These are phyloP conservation scores for Metschnikowia hibisci DNA, from an alignment of 805 yeast species.

Conservation along the genomic window DNA sequence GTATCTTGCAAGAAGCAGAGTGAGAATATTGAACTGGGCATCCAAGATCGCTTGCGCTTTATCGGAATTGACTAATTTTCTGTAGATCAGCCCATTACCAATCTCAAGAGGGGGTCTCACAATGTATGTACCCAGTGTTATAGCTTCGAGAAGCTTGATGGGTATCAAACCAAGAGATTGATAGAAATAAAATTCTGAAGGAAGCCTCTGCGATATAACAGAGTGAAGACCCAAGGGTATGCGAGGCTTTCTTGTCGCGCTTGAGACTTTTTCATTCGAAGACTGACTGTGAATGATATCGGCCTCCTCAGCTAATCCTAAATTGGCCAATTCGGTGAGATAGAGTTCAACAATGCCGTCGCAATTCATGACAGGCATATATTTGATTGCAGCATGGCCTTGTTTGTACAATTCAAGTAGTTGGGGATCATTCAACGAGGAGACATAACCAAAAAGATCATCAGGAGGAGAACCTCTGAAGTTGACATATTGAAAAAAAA, in stretches of 20 bases:
- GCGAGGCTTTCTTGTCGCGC: constrained; percentile 16
- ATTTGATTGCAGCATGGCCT: constrained; percentile 66
- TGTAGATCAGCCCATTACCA: constrained; percentile 55
- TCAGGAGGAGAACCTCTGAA: constrained; percentile 23
- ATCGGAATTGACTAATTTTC: constrained; percentile 45
- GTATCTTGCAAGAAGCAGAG: constrained; percentile 75
- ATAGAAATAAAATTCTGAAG: constrained; percentile 81
- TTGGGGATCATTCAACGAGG: constrained; percentile 43
- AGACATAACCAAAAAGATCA: constrained; percentile 44
- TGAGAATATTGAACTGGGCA: constrained; percentile 60
- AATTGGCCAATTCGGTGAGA: constrained; percentile 37
- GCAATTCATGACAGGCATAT: constrained; percentile 66
- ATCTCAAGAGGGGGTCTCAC: constrained; percentile 69
- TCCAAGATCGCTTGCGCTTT: constrained; percentile 51
- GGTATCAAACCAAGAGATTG: constrained; percentile 72
- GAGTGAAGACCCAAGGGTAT: constrained; percentile 81
- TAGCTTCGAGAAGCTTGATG: constrained; percentile 59
- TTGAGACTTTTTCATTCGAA: neutral
- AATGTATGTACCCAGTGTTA: constrained; percentile 58
- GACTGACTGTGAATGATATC: constrained; percentile 4
- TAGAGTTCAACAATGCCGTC: constrained; percentile 68
- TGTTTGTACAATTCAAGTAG: constrained; percentile 53
- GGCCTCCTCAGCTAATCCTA: constrained; percentile 22
- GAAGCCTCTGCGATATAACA: constrained; percentile 76
- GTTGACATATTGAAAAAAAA: constrained; percentile 31